Evolutionary conservation across 805 yeast species (phyloP).

Genomic region (Yamadazyma ubonensis): DNA sequence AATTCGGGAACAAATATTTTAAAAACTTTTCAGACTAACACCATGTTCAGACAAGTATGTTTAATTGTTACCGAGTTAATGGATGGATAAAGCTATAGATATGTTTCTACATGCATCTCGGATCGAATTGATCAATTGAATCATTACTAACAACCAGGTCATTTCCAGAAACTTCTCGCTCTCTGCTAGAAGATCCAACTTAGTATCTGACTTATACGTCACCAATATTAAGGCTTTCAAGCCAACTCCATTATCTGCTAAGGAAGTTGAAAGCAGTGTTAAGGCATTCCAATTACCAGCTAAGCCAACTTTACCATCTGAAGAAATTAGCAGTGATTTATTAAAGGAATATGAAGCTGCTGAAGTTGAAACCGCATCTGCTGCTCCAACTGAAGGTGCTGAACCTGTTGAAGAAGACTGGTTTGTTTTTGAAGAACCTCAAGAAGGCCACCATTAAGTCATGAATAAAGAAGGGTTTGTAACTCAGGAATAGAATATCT

Average conservation of each 20-base stretch:
- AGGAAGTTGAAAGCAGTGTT: constrained; percentile 76
- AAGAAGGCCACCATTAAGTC: constrained; percentile 48
- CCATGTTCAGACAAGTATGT: constrained; percentile 20
- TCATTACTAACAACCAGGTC: constrained; percentile 7
- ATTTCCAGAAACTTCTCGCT: constrained; percentile 40
- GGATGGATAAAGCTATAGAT: too few relatives aligned
- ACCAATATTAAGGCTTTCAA: constrained; percentile 86
- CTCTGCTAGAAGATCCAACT: constrained; percentile 50
- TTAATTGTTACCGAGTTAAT: too few relatives aligned
- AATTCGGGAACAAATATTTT: constrained; percentile 8
- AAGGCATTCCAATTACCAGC: constrained; percentile 81
- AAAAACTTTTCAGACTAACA: constrained; percentile 9
- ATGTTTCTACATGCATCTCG: too few relatives aligned
- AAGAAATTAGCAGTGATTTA: constrained; percentile 69
- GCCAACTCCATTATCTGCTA: constrained; percentile 70
- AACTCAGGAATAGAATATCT: not conserved
- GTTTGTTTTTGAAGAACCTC: constrained; percentile 64
- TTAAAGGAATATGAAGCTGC: constrained; percentile 66
- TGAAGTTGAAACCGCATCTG: constrained; percentile 54
- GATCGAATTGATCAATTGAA: not conserved
- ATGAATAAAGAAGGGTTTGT: constrained; percentile 4
- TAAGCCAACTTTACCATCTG: constrained; percentile 71
- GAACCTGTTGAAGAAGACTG: constrained; percentile 66
- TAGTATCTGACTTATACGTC: constrained; percentile 81
- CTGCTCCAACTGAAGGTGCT: constrained; percentile 30